A percentile compares a stretch with the other conserved stretches of the same genome.
These are phyloP conservation scores for Vanrija sp. DNA, from an alignment of 1,284 basidiomycete species.

Conservation along the genomic window DNA sequence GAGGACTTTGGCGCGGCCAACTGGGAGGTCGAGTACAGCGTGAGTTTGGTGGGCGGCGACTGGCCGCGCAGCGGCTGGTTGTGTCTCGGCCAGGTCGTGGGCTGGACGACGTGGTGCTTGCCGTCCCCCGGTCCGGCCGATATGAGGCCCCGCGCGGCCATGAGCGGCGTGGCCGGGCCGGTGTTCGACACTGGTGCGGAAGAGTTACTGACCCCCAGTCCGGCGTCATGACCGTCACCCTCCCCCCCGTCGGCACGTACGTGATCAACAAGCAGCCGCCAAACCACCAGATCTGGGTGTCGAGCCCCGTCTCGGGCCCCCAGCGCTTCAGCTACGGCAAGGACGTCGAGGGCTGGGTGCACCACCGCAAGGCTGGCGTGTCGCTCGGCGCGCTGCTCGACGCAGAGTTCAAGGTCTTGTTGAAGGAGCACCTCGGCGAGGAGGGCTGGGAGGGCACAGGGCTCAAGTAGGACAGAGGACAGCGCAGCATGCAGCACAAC, in stretches of 20 bases:
- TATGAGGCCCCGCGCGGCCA: too few relatives aligned
- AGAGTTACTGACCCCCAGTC: slow-evolving; percentile 54
- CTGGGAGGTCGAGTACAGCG: slow-evolving; percentile 91
- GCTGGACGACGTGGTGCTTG: too few relatives aligned
- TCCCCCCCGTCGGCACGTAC: slow-evolving; percentile 86
- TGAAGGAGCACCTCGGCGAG: slow-evolving; percentile 55
- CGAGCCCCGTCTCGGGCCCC: slow-evolving; percentile 84
- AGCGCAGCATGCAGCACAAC: slow-evolving; percentile 2
- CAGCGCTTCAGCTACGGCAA: slow-evolving; percentile 75
- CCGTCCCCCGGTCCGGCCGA: too few relatives aligned
- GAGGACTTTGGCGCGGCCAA: slow-evolving; percentile 57
- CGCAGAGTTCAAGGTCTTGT: slow-evolving; percentile 33
- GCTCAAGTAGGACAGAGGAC: slow-evolving; percentile 17
- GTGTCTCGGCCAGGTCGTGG: too few relatives aligned
- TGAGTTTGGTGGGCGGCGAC: too few relatives aligned
- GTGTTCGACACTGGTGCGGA: too few relatives aligned
- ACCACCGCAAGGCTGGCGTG: slow-evolving; percentile 61
- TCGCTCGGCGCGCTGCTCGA: slow-evolving; percentile 66
- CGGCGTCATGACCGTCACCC: slow-evolving; percentile 82
- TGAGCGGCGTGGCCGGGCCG: too few relatives aligned
- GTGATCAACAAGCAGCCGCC: slow-evolving; percentile 99
- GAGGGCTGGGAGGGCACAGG: slow-evolving; percentile 36
- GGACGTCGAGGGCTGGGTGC: slow-evolving; percentile 60
- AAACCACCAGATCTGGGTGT: slow-evolving; percentile 98
- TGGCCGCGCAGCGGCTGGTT: too few relatives aligned